Base-by-base conservation (phyloP, 768 basidiomycete species). In the Termitomyces sp. region DNA sequence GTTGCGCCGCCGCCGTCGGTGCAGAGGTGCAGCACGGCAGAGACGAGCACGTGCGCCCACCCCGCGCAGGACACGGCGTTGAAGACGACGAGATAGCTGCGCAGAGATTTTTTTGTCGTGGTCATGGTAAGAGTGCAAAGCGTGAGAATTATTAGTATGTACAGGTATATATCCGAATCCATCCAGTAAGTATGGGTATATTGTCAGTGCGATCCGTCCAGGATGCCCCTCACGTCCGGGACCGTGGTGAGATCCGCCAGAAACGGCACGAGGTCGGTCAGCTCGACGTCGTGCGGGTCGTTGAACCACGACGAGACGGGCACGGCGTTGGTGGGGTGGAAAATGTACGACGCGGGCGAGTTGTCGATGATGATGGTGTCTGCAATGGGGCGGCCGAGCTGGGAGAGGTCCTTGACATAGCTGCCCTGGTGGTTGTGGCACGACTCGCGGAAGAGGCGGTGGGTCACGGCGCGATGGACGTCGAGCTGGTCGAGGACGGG, bases 221-320 rank as follows among this genome's bases (percentile, higher is more conserved):
- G 78, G 42, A 97, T 86, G 45, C 90, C 93, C 55, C 96, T 81
- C 39, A 98, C 91, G 71, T 99, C 97, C 56, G 86, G 86, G 22
- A 95, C 93, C 22, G 80, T 73, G 22, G 76, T 82, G 44, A 99
- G 79, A 71, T 99, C 97, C 36, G 89, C 75, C 55, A 99, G 81
- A 81, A 99, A 98, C 18, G 94, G 93, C 50, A 94, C 87, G 47
- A 98, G 77, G 72, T 98, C 96, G 22, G 92, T 94, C 61, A 99
- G 81, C 70, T 98, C 96, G 41, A 94, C 95, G 69, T 98, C 96
- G 67, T 98, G 96, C 8, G 95, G 95, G 73, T 94, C 94, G 72
- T 98, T 98, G 77, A 99, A 99, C 97, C 97, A 99, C 57, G 91
- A 93, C 39, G 95, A 97, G 59, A 99, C 95, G 12, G 97, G 97